A percentile compares a stretch with the other conserved stretches of the same genome.
These are phyloP conservation scores for Yarrowia yakushimensis DNA, from an alignment of 805 yeast species.

Conservation along the genomic window DNA sequence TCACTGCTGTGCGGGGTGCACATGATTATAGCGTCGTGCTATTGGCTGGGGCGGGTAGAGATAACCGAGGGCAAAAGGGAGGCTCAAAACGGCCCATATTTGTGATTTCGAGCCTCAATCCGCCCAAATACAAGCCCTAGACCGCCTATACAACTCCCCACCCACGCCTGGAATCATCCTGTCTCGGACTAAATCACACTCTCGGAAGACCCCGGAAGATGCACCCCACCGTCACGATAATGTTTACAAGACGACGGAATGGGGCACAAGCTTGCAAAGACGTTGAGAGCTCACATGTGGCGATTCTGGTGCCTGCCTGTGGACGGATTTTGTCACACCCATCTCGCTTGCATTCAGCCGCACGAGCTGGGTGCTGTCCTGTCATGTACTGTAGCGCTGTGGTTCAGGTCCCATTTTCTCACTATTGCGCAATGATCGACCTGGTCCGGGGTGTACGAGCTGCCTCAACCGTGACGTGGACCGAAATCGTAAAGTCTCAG, in stretches of 20 bases:
- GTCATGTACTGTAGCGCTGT: too few relatives aligned
- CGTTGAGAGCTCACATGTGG: too few relatives aligned
- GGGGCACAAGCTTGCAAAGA: not conserved
- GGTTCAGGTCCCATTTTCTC: too few relatives aligned
- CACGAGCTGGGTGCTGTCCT: too few relatives aligned
- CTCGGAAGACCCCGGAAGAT: slow-evolving; percentile 11
- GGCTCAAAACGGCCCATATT: not conserved
- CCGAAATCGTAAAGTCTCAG: not conserved
- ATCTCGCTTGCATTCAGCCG: not conserved
- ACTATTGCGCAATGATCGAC: slow-evolving; percentile 1
- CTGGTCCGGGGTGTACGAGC: not conserved
- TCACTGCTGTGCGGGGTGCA: slow-evolving; percentile 20
- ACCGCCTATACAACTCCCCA: not conserved
- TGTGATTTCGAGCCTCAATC: not conserved
- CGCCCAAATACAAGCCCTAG: not conserved
- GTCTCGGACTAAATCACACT: slow-evolving; percentile 19
- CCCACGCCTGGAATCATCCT: not conserved
- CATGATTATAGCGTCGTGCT: slow-evolving; percentile 24
- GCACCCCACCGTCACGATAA: slow-evolving; percentile 15
- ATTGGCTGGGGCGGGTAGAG: slow-evolving; percentile 7
- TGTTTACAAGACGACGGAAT: not conserved
- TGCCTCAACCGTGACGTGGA: not conserved
- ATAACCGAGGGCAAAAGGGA: not conserved
- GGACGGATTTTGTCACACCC: not conserved
- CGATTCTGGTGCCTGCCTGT: too few relatives aligned